Evolutionary conservation across 2,329 filamentous ascomycete species (phyloP).

Genomic region (Aspergillaceae sp.): DNA sequence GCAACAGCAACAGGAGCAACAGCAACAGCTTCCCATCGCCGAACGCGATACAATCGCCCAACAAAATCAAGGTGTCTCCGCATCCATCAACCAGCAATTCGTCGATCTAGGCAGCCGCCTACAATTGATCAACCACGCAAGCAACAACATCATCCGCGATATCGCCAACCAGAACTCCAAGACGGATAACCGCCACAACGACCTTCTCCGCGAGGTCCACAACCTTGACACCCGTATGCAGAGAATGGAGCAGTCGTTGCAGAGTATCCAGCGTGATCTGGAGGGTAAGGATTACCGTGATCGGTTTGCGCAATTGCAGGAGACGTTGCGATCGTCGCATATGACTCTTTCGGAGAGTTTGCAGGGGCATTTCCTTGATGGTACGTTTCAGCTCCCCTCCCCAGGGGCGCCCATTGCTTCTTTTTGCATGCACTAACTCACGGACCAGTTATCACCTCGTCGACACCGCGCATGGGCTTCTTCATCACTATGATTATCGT

Average conservation of each 20-base stretch:
- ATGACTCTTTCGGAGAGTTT: constrained; percentile 44
- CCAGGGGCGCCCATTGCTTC: background rate
- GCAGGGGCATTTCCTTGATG: constrained; percentile 41
- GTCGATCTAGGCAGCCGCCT: constrained; percentile 77
- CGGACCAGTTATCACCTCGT: constrained; percentile 42
- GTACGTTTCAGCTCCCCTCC: constrained; percentile 31
- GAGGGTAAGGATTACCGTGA: constrained; percentile 50
- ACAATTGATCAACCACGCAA: constrained; percentile 52
- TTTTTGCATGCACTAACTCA: background rate
- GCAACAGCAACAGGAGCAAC: constrained; percentile 5
- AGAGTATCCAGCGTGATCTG: constrained; percentile 45
- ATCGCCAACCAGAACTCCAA: constrained; percentile 45
- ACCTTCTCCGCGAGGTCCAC: constrained; percentile 33
- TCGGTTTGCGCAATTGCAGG: constrained; percentile 46
- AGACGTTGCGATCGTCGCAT: constrained; percentile 46
- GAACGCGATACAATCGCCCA: constrained; percentile 14
- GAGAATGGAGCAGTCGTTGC: constrained; percentile 45
- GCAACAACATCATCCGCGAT: constrained; percentile 47
- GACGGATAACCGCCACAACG: constrained; percentile 47
- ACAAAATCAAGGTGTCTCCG: no score
- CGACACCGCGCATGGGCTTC: constrained; percentile 50
- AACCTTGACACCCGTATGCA: constrained; percentile 42
- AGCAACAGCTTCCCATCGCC: constrained; percentile 16
- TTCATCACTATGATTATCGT: constrained; percentile 65
- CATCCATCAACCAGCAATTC: constrained; percentile 59